These are phyloP conservation scores for Lomentospora prolificans DNA, from an alignment of 2,329 filamentous ascomycete genomes.

Conservation along the genomic window DNA sequence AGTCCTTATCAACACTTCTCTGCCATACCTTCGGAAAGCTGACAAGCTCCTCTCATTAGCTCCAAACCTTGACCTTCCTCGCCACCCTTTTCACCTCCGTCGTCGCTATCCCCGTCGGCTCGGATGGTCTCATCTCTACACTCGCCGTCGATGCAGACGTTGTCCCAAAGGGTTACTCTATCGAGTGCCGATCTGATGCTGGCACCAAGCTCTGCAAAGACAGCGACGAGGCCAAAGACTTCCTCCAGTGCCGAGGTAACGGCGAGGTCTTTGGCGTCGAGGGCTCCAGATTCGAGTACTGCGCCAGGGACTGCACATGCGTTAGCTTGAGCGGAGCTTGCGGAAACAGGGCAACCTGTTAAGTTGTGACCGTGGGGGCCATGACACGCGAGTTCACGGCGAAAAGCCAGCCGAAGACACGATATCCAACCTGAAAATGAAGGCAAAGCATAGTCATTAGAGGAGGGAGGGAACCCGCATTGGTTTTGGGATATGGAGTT, in stretches of 20 bases:
- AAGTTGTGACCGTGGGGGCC: neutral
- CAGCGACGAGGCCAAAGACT: constrained; percentile 3
- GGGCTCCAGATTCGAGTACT: constrained; percentile 1
- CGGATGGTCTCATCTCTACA: neutral
- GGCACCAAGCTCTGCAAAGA: constrained; percentile 1
- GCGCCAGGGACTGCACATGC: neutral
- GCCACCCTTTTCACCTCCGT: neutral
- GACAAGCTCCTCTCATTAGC: neutral
- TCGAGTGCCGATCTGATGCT: neutral
- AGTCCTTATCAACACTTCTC: too few species aligned
- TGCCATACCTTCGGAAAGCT: too few species aligned
- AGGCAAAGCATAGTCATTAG: neutral
- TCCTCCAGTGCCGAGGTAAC: neutral
- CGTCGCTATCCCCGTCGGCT: neutral
- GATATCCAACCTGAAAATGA: too few species aligned
- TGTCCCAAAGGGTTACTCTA: neutral
- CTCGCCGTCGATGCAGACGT: neutral
- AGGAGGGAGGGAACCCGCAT: neutral
- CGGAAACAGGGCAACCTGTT: neutral
- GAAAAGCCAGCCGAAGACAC: too few species aligned
- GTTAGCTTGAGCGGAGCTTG: neutral
- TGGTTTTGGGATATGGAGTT: neutral
- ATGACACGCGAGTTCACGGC: too few species aligned
- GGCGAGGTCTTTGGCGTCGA: neutral
- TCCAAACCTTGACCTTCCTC: neutral